Evolutionary conservation across 2,329 filamentous ascomycete species (phyloP), one percentile per base, ranked within the genome.

Genomic region (Fusarium sp.): DNA sequence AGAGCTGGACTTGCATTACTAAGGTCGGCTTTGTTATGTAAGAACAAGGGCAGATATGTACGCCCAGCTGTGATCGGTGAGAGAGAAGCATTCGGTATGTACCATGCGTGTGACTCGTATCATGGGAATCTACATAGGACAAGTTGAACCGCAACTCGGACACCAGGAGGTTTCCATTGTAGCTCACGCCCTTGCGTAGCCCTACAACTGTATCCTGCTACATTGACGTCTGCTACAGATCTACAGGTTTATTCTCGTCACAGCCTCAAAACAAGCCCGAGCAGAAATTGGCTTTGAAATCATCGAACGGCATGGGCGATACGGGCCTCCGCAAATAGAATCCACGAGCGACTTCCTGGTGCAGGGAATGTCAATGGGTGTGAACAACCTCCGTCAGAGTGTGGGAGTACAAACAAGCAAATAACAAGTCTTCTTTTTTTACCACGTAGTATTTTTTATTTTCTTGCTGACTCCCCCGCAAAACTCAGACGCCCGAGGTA

Each of bases 331-430:
- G 67, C 72, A 71, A 75, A 75, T 75, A 73, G 33, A 43, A 73
- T 67, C 18, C 58, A 73, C n/a, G 37, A 62, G 68, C 72, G 72
- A 74, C 54, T 64, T 74, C 69, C 71, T 57, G 65, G 65, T 75
- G 56, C 60, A 74, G 64, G 71, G 71, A 29, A 65, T 74, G 31
- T 41, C 18, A 6, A 6, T 63, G 18, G 72, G 72, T 70, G 72
- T 75, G 65, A 63, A 70, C 72, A 70, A 75, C 69, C 63, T 56
- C 67, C 22, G 52, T 43, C 50, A 37, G 33, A 58, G 61, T 75
- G 68, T 74, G 72, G 72, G 43, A 75, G 54, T 45, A 67, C 48
- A 29, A 64, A 64, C 8, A 29, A 37, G 20, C n/a, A 9, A 41
- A 37, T 27, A 31, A 37, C n/a, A 31, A 57, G 20, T 37, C 9